phyloP scores from a whole-genome alignment of 192 early-diverging fungal species.

The Endogone sp. region DNA sequence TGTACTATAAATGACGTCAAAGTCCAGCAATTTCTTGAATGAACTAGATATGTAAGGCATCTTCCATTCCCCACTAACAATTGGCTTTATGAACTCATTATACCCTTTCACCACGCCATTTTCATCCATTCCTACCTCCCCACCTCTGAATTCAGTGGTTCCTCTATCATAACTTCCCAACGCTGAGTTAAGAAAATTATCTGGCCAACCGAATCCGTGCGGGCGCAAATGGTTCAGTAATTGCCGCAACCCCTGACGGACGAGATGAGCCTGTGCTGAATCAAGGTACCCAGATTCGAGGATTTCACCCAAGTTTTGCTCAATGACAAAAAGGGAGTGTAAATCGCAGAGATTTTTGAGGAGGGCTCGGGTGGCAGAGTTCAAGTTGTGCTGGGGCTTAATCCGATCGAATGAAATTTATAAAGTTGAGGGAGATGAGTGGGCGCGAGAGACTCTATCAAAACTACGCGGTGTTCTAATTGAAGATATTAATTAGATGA shows the following conservation, averaged over 20 bases:
- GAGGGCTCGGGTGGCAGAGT: constrained; percentile 16
- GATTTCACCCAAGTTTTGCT: constrained; percentile 41
- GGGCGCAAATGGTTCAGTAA: constrained; percentile 49
- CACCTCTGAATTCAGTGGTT: constrained; percentile 60
- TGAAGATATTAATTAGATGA: too few species aligned
- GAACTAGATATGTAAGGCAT: too few species aligned
- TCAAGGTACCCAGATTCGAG: constrained; percentile 40
- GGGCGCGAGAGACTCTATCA: too few species aligned
- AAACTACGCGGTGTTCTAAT: too few species aligned
- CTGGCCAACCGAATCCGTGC: constrained; percentile 67
- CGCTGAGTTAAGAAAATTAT: constrained; percentile 61
- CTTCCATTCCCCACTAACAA: constrained; percentile 14
- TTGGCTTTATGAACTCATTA: constrained; percentile 31
- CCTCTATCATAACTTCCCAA: constrained; percentile 65
- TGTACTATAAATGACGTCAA: too few species aligned
- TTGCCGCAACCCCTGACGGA: constrained; percentile 40
- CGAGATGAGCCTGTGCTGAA: constrained; percentile 31
- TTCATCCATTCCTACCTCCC: constrained; percentile 7
- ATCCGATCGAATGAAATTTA: constrained; percentile 36
- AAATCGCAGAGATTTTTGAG: constrained; percentile 27
- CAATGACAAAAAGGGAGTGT: constrained; percentile 42
- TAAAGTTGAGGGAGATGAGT: constrained; percentile 58
- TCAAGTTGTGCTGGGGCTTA: constrained; percentile 9
- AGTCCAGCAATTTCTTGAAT: too few species aligned
- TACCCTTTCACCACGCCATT: constrained; percentile 40